Base-by-base conservation (phyloP, 352 stramenopile genomes). In the Globisporangium nodosum region DNA sequence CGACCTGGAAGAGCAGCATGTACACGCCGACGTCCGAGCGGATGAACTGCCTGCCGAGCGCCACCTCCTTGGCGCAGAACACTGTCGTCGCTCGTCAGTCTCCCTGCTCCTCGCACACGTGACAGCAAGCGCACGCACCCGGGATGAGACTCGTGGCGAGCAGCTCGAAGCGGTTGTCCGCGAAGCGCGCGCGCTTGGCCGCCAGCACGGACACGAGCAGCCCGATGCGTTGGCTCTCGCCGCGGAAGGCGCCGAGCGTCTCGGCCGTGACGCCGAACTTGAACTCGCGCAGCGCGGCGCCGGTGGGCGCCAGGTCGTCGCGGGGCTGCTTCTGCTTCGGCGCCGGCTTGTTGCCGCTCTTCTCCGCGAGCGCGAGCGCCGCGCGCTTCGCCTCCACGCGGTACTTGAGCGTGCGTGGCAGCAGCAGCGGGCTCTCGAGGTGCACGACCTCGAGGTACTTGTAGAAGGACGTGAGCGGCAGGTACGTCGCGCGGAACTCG, bases 401-500 rank as follows among this genome's bases (percentile, higher is more conserved):
- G 71, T 92, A 94, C 57, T 77, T 87, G 33, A 94, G 73, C 61
- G 85, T 81, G 43, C 85, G 78, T 51, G 85, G 78, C 53, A 94
- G 68, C 70, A 94, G 82, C 27, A 92, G 69, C 43, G 85, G 85
- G 24, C 71, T 80, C 55, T 78, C 63, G 43, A 91, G 63, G 54
- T 94, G 83, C 63, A 84, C 57, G 21, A 90, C 60, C 60, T 94
- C 85, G 37, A 94, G 67, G 59, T 85, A 66, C 67, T 94, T 94
- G 68, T 94, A 94, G 33, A 94, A 71, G 51, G 81, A 69, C 56
- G 83, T 94, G 56, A 88, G 68, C 3, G 66, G 75, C 52, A 88
- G 76, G 66, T 90, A 94, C 58, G 80, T 81, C 31, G 76, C 77
- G n/a, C 76, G 72, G 56, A 94, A 94, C 70, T 94, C 85, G 39